Conservation (phyloP, 352 stramenopile genomes). For the Globisporangium middletonii region DNA sequence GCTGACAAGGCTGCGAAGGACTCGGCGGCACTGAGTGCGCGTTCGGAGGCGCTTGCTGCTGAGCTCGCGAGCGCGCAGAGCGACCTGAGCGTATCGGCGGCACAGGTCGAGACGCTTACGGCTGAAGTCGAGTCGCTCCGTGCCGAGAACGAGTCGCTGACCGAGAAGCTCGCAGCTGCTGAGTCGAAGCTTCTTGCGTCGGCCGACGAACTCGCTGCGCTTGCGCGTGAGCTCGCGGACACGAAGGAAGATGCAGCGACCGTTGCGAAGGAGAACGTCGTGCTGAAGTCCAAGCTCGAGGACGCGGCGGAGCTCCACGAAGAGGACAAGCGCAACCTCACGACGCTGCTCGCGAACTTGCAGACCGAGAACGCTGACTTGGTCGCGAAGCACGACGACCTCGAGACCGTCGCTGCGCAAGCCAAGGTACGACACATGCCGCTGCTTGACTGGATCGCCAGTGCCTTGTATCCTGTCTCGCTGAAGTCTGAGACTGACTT, state of each 20-base stretch:
- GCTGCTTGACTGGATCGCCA: neutral
- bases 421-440: constrained; percentile 1
- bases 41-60: constrained; percentile 17
- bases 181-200: constrained; percentile 8
- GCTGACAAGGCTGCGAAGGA: constrained; percentile 32
- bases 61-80: constrained; percentile 24
- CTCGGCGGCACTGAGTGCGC: constrained; percentile 22
- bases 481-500: neutral
- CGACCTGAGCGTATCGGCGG: constrained; percentile 11
- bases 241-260: constrained; percentile 13
- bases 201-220: constrained; percentile 11
- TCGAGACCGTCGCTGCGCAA: constrained; percentile 19
- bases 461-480: neutral
- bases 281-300: constrained; percentile 10
- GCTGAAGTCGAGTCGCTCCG: constrained; percentile 8
- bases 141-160: constrained; percentile 7
- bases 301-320: constrained; percentile 20
- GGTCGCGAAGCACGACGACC: constrained; percentile 16
- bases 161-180: constrained; percentile 9
- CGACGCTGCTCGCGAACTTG: constrained; percentile 21
- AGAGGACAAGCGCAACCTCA: constrained; percentile 27
- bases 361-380: constrained; percentile 15
- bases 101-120: constrained; percentile 3
- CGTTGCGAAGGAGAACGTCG: neutral
- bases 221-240: constrained; percentile 26